Evolutionary conservation across 2,329 filamentous ascomycete species (phyloP).

Genomic region (Clarireedia hainanense): DNA sequence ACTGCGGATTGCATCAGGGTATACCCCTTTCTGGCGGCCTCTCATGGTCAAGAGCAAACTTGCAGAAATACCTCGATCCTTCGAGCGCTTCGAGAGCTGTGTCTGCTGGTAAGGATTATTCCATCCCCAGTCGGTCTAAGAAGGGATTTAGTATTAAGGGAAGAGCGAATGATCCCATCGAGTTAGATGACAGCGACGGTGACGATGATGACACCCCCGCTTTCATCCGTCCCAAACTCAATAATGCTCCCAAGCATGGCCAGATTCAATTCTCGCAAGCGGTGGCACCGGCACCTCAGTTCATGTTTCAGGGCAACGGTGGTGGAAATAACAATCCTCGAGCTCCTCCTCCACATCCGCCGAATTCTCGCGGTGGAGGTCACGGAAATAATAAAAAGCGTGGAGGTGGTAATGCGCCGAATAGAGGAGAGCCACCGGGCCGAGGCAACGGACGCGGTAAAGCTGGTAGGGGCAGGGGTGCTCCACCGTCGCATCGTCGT

Average conservation of each 20-base stretch:
- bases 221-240: conserved; percentile 26
- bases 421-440: neutral
- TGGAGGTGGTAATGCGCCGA: neutral
- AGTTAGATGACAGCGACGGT: conserved; percentile 25
- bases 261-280: conserved; percentile 6
- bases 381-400: neutral
- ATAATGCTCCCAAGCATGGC: neutral
- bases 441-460: too few relatives aligned
- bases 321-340: neutral
- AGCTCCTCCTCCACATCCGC: neutral
- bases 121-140: conserved; percentile 14
- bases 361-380: neutral
- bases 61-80: conserved; percentile 42
- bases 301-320: conserved; percentile 3
- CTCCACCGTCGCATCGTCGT: too few relatives aligned
- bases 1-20: conserved; percentile 36
- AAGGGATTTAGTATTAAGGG: conserved; percentile 27
- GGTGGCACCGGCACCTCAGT: neutral
- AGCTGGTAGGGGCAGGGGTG: too few relatives aligned
- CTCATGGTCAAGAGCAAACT: conserved; percentile 46
- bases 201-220: conserved; percentile 11
- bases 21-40: conserved; percentile 29
- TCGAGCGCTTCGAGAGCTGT: conserved; percentile 29
- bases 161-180: conserved; percentile 25
- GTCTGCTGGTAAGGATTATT: conserved; percentile 25